Evolutionary conservation across 495 filamentous ascomycete genomes (phyloP).

Genomic region (Staphylotrichum longicolle): DNA sequence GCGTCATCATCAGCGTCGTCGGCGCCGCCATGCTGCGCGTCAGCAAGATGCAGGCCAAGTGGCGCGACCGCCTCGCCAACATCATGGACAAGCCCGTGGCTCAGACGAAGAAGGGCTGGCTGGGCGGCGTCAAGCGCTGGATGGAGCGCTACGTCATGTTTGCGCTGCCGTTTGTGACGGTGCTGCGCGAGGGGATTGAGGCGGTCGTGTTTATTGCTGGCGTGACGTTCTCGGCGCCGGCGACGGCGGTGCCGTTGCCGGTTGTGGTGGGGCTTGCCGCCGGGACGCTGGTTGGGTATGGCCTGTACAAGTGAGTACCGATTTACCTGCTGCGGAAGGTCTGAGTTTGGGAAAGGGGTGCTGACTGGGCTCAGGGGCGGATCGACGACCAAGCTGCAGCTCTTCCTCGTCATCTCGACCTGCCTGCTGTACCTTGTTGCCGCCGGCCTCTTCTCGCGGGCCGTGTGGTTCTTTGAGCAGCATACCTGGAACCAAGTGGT

Average conservation of each 20-base stretch:
- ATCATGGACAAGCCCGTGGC: constrained; percentile 48
- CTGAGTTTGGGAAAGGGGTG: background rate
- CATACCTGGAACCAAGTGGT: constrained; percentile 62
- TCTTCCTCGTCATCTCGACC: constrained; percentile 78
- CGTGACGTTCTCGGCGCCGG: constrained; percentile 72
- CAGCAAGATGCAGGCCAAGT: constrained; percentile 81
- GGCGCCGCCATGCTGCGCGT: constrained; percentile 78
- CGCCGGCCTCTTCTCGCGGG: constrained; percentile 75
- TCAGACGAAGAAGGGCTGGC: constrained; percentile 37
- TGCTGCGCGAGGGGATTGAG: constrained; percentile 80
- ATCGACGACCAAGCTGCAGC: constrained; percentile 61
- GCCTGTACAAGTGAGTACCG: constrained; percentile 70
- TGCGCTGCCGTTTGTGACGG: constrained; percentile 74
- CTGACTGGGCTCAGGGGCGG: constrained; percentile 41
- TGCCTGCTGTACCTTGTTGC: constrained; percentile 86
- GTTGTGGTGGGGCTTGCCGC: constrained; percentile 65
- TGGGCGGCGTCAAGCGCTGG: constrained; percentile 52
- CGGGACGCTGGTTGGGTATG: constrained; percentile 61
- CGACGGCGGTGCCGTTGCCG: constrained; percentile 68
- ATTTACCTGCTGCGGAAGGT: background rate
- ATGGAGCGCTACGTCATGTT: constrained; percentile 80
- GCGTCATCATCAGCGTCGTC: constrained; percentile 74
- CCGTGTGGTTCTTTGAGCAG: constrained; percentile 69
- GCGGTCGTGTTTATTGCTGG: constrained; percentile 80
- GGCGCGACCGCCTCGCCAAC: constrained; percentile 67